phyloP scores from a whole-genome alignment of 2,329 filamentous ascomycete genomes.

The Fusarium azukiicola region DNA sequence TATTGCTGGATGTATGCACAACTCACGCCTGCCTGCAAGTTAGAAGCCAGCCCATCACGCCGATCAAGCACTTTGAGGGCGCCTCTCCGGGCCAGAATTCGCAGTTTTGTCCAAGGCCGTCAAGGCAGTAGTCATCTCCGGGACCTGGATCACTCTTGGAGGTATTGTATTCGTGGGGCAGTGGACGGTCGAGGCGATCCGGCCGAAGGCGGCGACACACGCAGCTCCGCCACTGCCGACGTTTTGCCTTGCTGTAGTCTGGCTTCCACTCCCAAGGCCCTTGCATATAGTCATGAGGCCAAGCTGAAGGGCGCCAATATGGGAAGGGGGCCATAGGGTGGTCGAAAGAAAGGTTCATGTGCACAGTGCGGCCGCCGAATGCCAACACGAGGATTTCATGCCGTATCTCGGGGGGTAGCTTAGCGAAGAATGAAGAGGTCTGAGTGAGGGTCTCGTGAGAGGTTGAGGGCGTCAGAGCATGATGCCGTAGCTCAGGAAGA shows the following conservation, averaged over 20 bases:
- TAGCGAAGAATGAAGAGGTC: background rate
- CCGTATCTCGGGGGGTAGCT: background rate
- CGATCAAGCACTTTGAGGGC: slow-evolving; percentile 2
- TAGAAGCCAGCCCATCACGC: slow-evolving; percentile 15
- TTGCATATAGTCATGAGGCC: slow-evolving; percentile 5
- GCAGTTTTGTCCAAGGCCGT: background rate
- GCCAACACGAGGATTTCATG: slow-evolving; percentile 7
- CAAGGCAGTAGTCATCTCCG: background rate
- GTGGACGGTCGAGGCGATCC: accelerated
- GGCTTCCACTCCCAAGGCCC: background rate
- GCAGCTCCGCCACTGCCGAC: slow-evolving; percentile 30
- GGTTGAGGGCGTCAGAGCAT: background rate
- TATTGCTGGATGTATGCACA: background rate
- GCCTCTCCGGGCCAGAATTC: background rate
- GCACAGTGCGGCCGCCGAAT: slow-evolving; percentile 7
- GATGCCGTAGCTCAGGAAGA: background rate
- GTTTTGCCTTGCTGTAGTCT: background rate
- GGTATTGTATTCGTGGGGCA: accelerated
- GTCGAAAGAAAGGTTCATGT: slow-evolving; percentile 15
- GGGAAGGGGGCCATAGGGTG: slow-evolving; percentile 10
- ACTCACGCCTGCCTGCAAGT: slow-evolving; percentile 22
- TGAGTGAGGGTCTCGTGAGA: background rate
- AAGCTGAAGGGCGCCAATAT: background rate
- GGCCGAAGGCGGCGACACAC: slow-evolving; percentile 24
- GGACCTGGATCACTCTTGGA: slow-evolving; percentile 4